Evolutionary conservation across 108 stramenopile genomes (phyloP), one percentile per base, ranked within the genome.

Genomic region (Nannochloropsis salina): DNA sequence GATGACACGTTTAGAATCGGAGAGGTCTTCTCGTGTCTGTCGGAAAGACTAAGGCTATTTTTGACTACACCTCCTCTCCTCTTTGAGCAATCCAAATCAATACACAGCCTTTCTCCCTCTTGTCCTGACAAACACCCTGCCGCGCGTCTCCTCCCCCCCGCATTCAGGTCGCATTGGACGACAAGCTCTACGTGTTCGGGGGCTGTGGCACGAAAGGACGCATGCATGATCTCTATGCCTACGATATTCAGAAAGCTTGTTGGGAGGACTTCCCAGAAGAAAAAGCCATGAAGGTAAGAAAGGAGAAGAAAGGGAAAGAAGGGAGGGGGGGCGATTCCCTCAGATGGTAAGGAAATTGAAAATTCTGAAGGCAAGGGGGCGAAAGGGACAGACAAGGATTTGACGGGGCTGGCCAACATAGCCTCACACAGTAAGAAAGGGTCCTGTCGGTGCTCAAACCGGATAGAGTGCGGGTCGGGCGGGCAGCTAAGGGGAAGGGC

Each of bases 231-330:
- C n/a, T 74, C 20, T 74, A 74, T 2, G 61, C 61, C 15, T 74
- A n/a, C n/a, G 61, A 74, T 74, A 74, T 74, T n/a, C 20, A n/a
- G n/a, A 74, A 74, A n/a, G 61, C 20, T n/a, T n/a, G 20, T 15
- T 74, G 61, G 61, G 61, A 74, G 61, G 61, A 15, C 2, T 6
- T 74, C 20, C 61, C 61, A 2, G 4, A 3, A n/a, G n/a, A 74
- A n/a, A n/a, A 74, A n/a, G 61, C 15, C 20, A 74, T 74, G 61
- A 74, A 74, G 61, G 61, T 74, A 74, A n/a, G 61, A 74, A n/a
- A n/a, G n/a, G 61, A 6, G 61, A 51, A 51, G 1, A 51, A 15
- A 51, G 47, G 47, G 47, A 15, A 51, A 51, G 47, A 51, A 74
- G 61, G 4, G 61, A 74, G 61, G 61, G 61, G n/a, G n/a, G n/a